These are phyloP conservation scores for Sporothrix variecibatus DNA, from an alignment of 2,329 filamentous ascomycete species.

Conservation along the genomic window DNA sequence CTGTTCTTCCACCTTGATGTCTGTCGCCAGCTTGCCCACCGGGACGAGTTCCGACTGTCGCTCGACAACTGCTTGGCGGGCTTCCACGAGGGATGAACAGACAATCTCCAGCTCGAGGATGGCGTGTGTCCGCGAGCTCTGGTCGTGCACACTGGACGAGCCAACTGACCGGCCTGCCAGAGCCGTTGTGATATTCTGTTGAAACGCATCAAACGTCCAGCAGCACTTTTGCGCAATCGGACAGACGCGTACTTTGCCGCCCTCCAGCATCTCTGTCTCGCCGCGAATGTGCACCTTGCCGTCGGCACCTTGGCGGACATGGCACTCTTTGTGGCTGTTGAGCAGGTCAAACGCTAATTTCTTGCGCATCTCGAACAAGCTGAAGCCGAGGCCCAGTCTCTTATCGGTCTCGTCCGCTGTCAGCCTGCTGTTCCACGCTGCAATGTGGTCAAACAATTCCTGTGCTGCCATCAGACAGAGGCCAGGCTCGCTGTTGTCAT, in stretches of 20 bases:
- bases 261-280: conserved; percentile 3
- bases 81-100: conserved; percentile 1
- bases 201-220: neutral
- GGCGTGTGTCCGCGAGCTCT: conserved; percentile 11
- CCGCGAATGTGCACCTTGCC: conserved; percentile 6
- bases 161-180: conserved; percentile 1
- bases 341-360: conserved; percentile 11
- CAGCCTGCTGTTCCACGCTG: neutral
- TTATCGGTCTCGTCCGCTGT: neutral
- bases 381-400: neutral
- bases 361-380: conserved; percentile 12
- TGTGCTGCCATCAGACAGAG: neutral
- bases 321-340: conserved; percentile 2
- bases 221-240: neutral
- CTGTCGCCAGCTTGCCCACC: conserved; percentile 7
- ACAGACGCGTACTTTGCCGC: neutral
- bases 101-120: conserved; percentile 18
- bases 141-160: conserved; percentile 13
- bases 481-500: neutral
- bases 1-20: neutral
- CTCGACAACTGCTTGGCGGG: conserved; percentile 6
- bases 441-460: neutral
- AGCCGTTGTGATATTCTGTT: neutral
- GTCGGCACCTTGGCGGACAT: conserved; percentile 6
- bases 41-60: conserved; percentile 16